These are phyloP conservation scores for Rhizopus delemar DNA, from an alignment of 371 early-diverging fungal species.

Conservation along the genomic window DNA sequence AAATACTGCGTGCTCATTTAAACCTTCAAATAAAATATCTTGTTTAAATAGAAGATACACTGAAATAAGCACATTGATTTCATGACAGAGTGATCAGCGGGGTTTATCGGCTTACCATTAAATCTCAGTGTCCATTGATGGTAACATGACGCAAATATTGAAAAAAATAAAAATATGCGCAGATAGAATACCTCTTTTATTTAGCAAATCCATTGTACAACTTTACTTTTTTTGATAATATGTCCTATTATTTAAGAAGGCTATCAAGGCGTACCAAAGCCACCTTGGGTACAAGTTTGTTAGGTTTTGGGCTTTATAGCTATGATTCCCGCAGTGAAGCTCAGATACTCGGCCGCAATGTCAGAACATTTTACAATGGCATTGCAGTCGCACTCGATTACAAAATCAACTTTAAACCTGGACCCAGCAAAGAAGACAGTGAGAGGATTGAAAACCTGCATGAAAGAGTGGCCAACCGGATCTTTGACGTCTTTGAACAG, in stretches of 20 bases:
- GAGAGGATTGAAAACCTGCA: slow-evolving; percentile 59
- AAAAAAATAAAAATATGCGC: too few species aligned
- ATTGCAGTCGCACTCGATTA: slow-evolving; percentile 67
- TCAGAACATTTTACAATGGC: slow-evolving; percentile 63
- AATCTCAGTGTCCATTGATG: too few species aligned
- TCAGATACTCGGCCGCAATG: slow-evolving; percentile 54
- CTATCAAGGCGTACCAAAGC: slow-evolving; percentile 5
- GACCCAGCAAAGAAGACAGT: slow-evolving; percentile 37
- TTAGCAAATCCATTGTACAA: too few species aligned
- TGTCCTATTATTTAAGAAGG: not conserved
- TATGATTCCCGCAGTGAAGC: slow-evolving; percentile 61
- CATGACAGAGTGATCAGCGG: too few species aligned
- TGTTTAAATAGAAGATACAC: too few species aligned
- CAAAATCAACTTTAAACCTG: slow-evolving; percentile 73
- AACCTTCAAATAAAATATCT: too few species aligned
- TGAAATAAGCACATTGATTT: too few species aligned
- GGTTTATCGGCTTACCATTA: too few species aligned
- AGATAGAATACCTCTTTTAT: too few species aligned
- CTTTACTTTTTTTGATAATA: not conserved
- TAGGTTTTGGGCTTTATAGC: slow-evolving; percentile 45
- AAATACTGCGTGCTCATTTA: too few species aligned
- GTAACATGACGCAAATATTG: too few species aligned
- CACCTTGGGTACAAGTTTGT: slow-evolving; percentile 16
- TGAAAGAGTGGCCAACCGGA: slow-evolving; percentile 68
- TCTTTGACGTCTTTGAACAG: slow-evolving; percentile 76